A percentile compares a stretch with the other conserved stretches of the same genome.
These are phyloP conservation scores for Colletotrichum agaves DNA, from an alignment of 2,329 filamentous ascomycete genomes.

Conservation along the genomic window DNA sequence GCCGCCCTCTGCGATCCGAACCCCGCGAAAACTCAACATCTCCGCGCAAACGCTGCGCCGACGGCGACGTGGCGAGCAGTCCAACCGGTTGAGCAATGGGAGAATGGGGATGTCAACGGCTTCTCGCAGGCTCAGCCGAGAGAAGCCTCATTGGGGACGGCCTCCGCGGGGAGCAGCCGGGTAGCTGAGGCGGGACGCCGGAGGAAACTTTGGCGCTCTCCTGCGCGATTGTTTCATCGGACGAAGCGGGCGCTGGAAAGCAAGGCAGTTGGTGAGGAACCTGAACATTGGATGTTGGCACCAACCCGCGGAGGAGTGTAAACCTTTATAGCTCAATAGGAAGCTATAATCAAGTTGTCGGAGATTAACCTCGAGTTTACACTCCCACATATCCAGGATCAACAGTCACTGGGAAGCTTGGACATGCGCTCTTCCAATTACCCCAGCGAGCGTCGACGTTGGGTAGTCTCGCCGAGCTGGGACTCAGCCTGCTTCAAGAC, in stretches of 20 bases:
- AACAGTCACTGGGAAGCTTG: background rate
- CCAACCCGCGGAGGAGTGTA: background rate
- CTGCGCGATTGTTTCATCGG: background rate
- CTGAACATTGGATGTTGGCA: too few relatives aligned
- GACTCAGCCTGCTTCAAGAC: conserved; percentile 1
- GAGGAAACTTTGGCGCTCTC: background rate
- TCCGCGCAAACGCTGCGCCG: too few relatives aligned
- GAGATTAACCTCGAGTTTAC: conserved; percentile 41
- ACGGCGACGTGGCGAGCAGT: background rate
- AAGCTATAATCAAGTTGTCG: conserved; percentile 34
- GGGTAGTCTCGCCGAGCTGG: background rate
- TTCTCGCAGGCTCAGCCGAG: background rate
- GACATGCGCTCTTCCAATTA: conserved; percentile 6
- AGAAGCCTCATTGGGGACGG: background rate
- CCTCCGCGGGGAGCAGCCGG: too few relatives aligned
- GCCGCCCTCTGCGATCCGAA: conserved; percentile 41
- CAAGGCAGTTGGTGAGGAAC: background rate
- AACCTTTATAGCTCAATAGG: background rate
- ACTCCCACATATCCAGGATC: conserved; percentile 5
- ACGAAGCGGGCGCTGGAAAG: background rate
- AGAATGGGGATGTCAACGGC: too few relatives aligned
- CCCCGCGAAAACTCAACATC: background rate
- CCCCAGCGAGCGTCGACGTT: background rate
- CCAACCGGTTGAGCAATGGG: background rate
- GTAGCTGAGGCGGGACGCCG: too few relatives aligned